Conservation (phyloP, 2,329 filamentous ascomycete genomes). For the Penicillium sp. region DNA sequence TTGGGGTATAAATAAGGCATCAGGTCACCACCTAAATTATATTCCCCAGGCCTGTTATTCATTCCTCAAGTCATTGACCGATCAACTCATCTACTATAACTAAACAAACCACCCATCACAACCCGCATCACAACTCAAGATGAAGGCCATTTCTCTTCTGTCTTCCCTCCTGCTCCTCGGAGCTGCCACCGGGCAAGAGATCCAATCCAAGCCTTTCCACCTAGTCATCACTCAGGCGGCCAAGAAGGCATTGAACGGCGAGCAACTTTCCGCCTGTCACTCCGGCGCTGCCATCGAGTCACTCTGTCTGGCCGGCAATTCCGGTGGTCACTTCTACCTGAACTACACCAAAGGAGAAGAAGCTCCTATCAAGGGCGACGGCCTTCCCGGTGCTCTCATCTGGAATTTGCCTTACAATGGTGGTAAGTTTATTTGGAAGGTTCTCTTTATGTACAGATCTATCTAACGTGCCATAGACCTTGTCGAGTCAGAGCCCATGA, state of each 20-base stretch:
- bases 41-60: neutral
- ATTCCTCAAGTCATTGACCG: neutral
- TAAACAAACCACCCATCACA: neutral
- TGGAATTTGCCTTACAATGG: slow-evolving; percentile 9
- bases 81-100: neutral
- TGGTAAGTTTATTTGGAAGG: neutral
- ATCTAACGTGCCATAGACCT: slow-evolving; percentile 7
- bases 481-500: slow-evolving; percentile 34
- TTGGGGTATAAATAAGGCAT: neutral
- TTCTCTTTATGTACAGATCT: neutral
- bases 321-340: slow-evolving; percentile 22
- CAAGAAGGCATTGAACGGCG: slow-evolving; percentile 40
- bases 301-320: slow-evolving; percentile 39
- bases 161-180: slow-evolving; percentile 9
- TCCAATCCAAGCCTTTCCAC: slow-evolving; percentile 46
- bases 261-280: slow-evolving; percentile 46
- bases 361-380: slow-evolving; percentile 12
- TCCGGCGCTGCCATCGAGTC: slow-evolving; percentile 50
- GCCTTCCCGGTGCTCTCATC: slow-evolving; percentile 5
- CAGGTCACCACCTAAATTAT: neutral
- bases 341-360: slow-evolving; percentile 34
- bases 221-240: slow-evolving; percentile 40
- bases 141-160: slow-evolving; percentile 11
- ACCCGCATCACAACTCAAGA: neutral
- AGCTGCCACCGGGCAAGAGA: slow-evolving; percentile 18